A percentile compares a stretch with the other conserved stretches of the same genome.
Evolutionary conservation across 805 yeast species (phyloP).

Genomic region (Debaryomyces prosopidis): DNA sequence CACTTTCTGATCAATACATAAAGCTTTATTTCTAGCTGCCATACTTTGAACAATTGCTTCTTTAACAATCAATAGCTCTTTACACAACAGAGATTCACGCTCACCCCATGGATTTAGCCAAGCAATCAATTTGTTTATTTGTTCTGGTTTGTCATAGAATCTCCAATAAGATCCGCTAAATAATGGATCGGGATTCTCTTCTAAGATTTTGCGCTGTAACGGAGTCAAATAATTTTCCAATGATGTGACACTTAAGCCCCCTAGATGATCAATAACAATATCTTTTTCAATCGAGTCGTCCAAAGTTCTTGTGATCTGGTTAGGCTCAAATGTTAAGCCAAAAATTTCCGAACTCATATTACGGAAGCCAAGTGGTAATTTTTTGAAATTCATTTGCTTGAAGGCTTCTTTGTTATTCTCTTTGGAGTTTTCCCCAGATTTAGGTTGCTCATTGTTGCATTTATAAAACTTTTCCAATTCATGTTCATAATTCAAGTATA

Average conservation of each 20-base stretch:
- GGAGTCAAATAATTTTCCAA: slow-evolving; percentile 21
- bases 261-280: slow-evolving; percentile 16
- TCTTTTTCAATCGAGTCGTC: slow-evolving; percentile 1
- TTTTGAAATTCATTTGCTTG: slow-evolving; percentile 24
- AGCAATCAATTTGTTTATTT: slow-evolving; percentile 52
- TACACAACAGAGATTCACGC: slow-evolving; percentile 65
- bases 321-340: slow-evolving; percentile 27
- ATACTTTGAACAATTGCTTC: slow-evolving; percentile 58
- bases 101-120: slow-evolving; percentile 79
- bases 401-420: slow-evolving; percentile 5
- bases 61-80: slow-evolving; percentile 56
- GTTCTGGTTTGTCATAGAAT: slow-evolving; percentile 60
- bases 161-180: slow-evolving; percentile 64
- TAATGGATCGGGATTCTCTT: slow-evolving; percentile 62
- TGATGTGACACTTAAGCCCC: slow-evolving; percentile 13
- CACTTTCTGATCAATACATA: slow-evolving; percentile 42
- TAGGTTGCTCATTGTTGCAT: neutral
- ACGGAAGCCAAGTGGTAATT: slow-evolving; percentile 17
- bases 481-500: neutral
- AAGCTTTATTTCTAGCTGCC: slow-evolving; percentile 55
- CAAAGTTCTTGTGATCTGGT: slow-evolving; percentile 13
- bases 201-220: slow-evolving; percentile 61
- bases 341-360: slow-evolving; percentile 5
- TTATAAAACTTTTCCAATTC: slow-evolving; percentile 1
- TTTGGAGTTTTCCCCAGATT: neutral